phyloP scores from a whole-genome alignment of 208 protist species.

The Trypanosoma avium region DNA sequence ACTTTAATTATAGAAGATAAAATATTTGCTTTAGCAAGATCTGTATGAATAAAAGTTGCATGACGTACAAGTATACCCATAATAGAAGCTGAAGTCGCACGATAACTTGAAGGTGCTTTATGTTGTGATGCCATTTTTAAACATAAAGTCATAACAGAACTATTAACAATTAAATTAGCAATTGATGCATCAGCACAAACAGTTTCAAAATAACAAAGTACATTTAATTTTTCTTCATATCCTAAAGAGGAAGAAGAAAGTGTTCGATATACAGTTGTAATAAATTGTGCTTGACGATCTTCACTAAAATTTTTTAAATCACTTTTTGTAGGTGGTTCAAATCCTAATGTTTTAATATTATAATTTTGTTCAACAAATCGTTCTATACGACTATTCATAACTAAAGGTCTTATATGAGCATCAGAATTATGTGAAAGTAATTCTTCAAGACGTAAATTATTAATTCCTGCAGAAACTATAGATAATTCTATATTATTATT shows the following conservation, averaged over 20 bases:
- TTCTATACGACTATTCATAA: conserved; percentile 89
- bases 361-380: conserved; percentile 70
- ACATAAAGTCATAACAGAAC: conserved; percentile 89
- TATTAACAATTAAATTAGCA: conserved; percentile 90
- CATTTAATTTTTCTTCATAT: conserved; percentile 65
- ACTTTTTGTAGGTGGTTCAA: conserved; percentile 49
- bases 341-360: conserved; percentile 51
- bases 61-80: conserved; percentile 88
- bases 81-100: conserved; percentile 70
- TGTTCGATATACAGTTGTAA: conserved; percentile 50
- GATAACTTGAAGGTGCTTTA: conserved; percentile 45
- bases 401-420: conserved; percentile 85
- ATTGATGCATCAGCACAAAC: conserved; percentile 68
- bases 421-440: conserved; percentile 74
- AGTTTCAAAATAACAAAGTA: conserved; percentile 87
- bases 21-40: conserved; percentile 66
- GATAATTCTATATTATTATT: neutral
- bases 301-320: conserved; percentile 59
- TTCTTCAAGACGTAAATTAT: conserved; percentile 32
- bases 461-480: neutral
- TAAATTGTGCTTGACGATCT: conserved; percentile 49
- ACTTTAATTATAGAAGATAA: conserved; percentile 56
- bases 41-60: conserved; percentile 75
- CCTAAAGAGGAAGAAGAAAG: conserved; percentile 31
- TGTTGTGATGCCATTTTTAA: conserved; percentile 61